phyloP scores from a whole-genome alignment of 306 rosid genomes.

The Crataegus laevigata region DNA sequence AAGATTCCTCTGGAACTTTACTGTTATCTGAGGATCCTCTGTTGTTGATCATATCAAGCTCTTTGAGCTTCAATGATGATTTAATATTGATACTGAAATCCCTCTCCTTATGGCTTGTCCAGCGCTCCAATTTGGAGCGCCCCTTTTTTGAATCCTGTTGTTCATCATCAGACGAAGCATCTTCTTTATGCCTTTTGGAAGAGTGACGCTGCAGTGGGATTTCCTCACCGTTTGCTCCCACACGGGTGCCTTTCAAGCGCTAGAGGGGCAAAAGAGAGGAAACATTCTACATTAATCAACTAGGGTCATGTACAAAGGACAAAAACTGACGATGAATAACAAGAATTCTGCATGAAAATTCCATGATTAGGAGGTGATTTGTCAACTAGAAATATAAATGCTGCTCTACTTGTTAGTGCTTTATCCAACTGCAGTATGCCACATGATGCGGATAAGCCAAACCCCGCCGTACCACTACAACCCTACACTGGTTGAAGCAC shows the following conservation, averaged over 20 bases:
- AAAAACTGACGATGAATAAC: background rate
- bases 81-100: constrained; percentile 55
- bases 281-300: background rate
- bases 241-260: constrained; percentile 58
- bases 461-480: background rate
- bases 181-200: constrained; percentile 56
- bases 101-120: constrained; percentile 91
- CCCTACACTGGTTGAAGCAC: background rate
- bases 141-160: constrained; percentile 68
- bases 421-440: background rate
- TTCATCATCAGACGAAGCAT: constrained; percentile 66
- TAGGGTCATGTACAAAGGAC: background rate
- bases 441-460: background rate
- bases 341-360: background rate
- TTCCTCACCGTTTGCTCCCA: constrained; percentile 43
- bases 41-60: constrained; percentile 29
- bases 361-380: background rate
- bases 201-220: constrained; percentile 35
- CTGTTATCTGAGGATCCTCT: constrained; percentile 47
- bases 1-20: constrained; percentile 48
- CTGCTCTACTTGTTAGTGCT: background rate
- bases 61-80: constrained; percentile 54
- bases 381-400: background rate
- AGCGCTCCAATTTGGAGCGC: constrained; percentile 92
- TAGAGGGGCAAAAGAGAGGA: constrained; percentile 25